phyloP scores from a whole-genome alignment of 179 eudicot species.

The Sideroxylon spinosum region DNA sequence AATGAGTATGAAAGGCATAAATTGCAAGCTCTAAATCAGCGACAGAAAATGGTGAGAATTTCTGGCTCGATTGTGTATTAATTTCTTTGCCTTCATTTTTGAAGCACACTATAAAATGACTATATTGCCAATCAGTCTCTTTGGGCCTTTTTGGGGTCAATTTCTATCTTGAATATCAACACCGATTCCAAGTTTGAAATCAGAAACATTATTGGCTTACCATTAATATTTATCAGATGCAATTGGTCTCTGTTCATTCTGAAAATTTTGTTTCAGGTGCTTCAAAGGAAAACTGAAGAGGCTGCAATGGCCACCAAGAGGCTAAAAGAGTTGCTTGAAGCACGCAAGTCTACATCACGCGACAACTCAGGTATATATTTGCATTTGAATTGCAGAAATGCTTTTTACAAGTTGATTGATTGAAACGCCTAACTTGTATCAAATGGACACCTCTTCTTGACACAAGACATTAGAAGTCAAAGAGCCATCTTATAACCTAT shows the following conservation, averaged over 20 bases:
- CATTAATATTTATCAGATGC: background rate
- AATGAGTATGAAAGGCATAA: slow-evolving; percentile 98
- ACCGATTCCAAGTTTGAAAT: background rate
- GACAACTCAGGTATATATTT: slow-evolving; percentile 65
- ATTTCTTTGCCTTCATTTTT: background rate
- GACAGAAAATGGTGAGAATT: slow-evolving; percentile 82
- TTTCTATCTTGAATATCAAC: background rate
- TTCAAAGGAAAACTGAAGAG: slow-evolving; percentile 98
- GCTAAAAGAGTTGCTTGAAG: slow-evolving; percentile 92
- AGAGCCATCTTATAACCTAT: background rate
- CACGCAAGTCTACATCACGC: slow-evolving; percentile 82
- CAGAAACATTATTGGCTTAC: background rate
- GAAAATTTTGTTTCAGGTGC: slow-evolving; percentile 53
- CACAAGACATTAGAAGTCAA: background rate
- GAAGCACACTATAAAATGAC: background rate
- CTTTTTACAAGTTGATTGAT: slow-evolving; percentile 4
- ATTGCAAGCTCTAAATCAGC: slow-evolving; percentile 93
- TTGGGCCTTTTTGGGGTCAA: background rate
- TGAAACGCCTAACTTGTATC: background rate
- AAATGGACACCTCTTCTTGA: background rate
- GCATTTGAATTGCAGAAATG: slow-evolving; percentile 8
- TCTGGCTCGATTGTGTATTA: slow-evolving; percentile 10
- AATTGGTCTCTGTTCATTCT: background rate
- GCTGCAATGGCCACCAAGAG: slow-evolving; percentile 99
- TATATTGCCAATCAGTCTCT: background rate